Evolutionary conservation across 805 yeast genomes (phyloP), one percentile per base, ranked within the genome.

Genomic region (Saccharomycopsis sp.): DNA sequence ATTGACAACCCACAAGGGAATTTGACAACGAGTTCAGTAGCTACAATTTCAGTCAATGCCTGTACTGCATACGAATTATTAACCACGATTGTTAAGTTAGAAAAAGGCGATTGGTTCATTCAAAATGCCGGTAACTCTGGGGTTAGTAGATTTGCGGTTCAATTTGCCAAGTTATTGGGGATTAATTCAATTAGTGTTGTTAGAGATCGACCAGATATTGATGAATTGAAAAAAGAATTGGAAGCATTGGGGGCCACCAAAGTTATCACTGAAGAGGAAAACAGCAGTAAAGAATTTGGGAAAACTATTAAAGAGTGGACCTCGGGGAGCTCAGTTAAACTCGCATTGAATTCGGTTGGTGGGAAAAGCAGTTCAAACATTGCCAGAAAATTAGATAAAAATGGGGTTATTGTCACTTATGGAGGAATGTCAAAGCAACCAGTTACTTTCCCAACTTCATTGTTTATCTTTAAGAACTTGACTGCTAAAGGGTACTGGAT

Each of bases 371-470:
- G 87, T 17, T 71, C 95, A 0, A 81, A 81, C 34, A 71, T 93
- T 54, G 90, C 95, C 7, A 73, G 96, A 54, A 90, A 88, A 60
- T 71, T 93, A 45, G 79, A 77, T 31, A 65, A 68, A 13, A 77
- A 85, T 54, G 95, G 93, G 1, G 73, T 79, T 39, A 67, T 93
- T 70, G 76, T 88, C 54, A 87, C 97, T 1, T 93, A 93, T 59
- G 99, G 99, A 27, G 97, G 95, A 31, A 93, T 93, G 98, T 86
- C 97, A 2, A 79, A 81, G 70, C 89, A 86, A 65, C 98, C 98
- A 1, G 94, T 93, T 8, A 74, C 77, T n/a, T 64, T 93, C 45
- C 96, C 97, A 32, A 87, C 96, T 1, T 77, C 95, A 0, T 66
- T 85, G 48, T 85, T 85, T 59, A 89, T 93, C 52, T 93, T 93